A percentile compares a stretch with the other conserved stretches of the same genome.
Conservation (phyloP, 73 alveolate genomes). For the Urostyla sp. region DNA sequence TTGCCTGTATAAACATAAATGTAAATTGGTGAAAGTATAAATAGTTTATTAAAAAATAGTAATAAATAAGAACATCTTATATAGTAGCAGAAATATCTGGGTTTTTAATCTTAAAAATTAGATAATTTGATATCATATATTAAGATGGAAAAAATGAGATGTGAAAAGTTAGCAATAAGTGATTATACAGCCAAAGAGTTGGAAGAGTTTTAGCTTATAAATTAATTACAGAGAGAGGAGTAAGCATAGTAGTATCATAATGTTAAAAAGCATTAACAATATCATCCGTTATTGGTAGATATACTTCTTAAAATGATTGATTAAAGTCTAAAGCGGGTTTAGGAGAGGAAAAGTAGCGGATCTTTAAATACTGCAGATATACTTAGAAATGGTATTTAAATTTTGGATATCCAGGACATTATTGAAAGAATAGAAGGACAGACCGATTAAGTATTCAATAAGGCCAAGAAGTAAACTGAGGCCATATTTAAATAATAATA, state of each 20-base stretch:
- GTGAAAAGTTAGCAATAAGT: conserved; percentile 1
- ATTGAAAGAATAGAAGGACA: conserved; percentile 21
- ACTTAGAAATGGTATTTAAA: background rate
- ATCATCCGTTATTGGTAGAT: background rate
- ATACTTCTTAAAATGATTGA: background rate
- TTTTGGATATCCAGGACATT: conserved; percentile 6
- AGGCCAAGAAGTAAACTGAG: conserved; percentile 11
- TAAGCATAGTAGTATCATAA: background rate
- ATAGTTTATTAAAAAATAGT: background rate
- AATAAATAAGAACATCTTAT: background rate
- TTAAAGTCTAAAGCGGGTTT: conserved; percentile 3
- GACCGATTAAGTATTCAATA: conserved; percentile 13
- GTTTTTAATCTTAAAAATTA: background rate
- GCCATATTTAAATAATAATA: background rate
- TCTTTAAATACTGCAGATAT: conserved; percentile 6
- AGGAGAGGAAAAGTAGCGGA: conserved; percentile 7
- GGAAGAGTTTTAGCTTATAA: conserved; percentile 11
- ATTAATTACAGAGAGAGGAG: background rate
- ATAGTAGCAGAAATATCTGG: conserved; percentile 4
- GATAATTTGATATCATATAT: conserved; percentile 6
- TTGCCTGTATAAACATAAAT: conserved; percentile 6
- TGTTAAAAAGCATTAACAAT: background rate
- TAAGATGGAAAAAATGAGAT: conserved; percentile 17
- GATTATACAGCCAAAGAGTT: conserved; percentile 5
- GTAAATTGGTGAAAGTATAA: conserved; percentile 5